Conservation (phyloP, 2,329 filamentous ascomycete species). For the Aspergillus candidus region DNA sequence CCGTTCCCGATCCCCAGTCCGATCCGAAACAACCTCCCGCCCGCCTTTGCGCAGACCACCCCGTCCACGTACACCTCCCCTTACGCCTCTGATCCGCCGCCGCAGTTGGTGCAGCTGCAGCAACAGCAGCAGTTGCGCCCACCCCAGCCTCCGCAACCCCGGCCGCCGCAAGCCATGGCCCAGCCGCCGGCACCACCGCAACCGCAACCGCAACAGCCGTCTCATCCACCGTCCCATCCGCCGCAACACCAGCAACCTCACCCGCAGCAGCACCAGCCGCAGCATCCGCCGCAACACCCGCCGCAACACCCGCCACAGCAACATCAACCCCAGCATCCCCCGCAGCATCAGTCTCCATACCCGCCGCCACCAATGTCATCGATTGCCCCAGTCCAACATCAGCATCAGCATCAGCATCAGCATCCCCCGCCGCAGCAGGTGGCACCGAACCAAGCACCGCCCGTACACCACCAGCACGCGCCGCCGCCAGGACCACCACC, state of each 20-base stretch:
- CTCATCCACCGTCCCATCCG: slow-evolving; percentile 16
- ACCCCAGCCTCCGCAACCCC: slow-evolving; percentile 9
- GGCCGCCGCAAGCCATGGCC: slow-evolving; percentile 6
- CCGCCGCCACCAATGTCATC: slow-evolving; percentile 11
- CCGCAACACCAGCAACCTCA: slow-evolving; percentile 12
- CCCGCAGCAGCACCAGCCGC: slow-evolving; percentile 16
- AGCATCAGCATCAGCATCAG: slow-evolving; percentile 12
- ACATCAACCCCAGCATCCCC: slow-evolving; percentile 18
- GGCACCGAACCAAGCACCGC: slow-evolving; percentile 7
- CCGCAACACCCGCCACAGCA: slow-evolving; percentile 9
- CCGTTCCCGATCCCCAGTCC: slow-evolving; percentile 33
- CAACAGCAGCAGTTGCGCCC: slow-evolving; percentile 18
- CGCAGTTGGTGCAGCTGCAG: slow-evolving; percentile 27
- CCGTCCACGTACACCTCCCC: slow-evolving; percentile 38
- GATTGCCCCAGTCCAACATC: slow-evolving; percentile 7
- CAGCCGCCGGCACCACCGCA: slow-evolving; percentile 6
- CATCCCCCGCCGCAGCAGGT: slow-evolving; percentile 15
- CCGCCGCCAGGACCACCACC: slow-evolving; percentile 12
- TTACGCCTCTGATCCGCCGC: slow-evolving; percentile 34
- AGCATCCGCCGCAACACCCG: slow-evolving; percentile 12
- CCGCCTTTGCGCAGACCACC: slow-evolving; percentile 32
- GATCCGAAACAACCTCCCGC: slow-evolving; percentile 35
- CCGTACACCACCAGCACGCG: slow-evolving; percentile 10
- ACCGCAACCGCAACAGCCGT: slow-evolving; percentile 16
- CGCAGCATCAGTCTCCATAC: slow-evolving; percentile 10